These are phyloP conservation scores for Arthrinium puccinioides DNA, from an alignment of 2,329 filamentous ascomycete species.

Conservation along the genomic window DNA sequence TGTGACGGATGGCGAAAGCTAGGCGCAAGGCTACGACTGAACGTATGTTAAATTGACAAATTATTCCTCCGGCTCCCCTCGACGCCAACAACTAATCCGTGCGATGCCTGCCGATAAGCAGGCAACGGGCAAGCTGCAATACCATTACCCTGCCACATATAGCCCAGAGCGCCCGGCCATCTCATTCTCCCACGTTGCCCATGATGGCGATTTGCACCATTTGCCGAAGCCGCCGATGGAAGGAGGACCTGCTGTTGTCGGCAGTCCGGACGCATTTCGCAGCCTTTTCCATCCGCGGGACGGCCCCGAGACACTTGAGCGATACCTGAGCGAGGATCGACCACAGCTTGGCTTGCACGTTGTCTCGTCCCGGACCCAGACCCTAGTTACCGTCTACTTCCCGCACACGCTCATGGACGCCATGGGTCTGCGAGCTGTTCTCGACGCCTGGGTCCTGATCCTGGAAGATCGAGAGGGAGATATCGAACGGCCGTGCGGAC, in stretches of 20 bases:
- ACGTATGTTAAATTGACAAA: slow-evolving; percentile 8
- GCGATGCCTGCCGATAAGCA: too few relatives aligned
- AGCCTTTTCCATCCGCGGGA: slow-evolving; percentile 11
- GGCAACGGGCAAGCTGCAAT: slow-evolving; percentile 27
- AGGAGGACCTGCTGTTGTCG: slow-evolving; percentile 14
- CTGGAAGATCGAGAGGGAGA: slow-evolving; percentile 27
- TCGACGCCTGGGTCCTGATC: slow-evolving; percentile 32
- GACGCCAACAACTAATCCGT: too few relatives aligned
- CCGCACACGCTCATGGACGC: slow-evolving; percentile 33
- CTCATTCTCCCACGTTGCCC: slow-evolving; percentile 22
- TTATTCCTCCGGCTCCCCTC: not conserved
- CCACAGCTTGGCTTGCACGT: slow-evolving; percentile 34
- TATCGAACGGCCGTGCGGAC: slow-evolving; percentile 19
- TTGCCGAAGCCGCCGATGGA: slow-evolving; percentile 27
- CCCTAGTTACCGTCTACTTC: slow-evolving; percentile 30
- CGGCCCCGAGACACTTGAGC: slow-evolving; percentile 19
- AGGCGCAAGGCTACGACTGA: slow-evolving; percentile 14
- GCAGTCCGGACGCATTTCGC: slow-evolving; percentile 15
- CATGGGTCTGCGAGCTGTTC: slow-evolving; percentile 26
- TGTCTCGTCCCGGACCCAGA: slow-evolving; percentile 33
- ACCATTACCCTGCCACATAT: slow-evolving; percentile 31
- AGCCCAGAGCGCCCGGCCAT: slow-evolving; percentile 25
- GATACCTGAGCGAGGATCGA: slow-evolving; percentile 28
- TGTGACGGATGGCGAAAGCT: slow-evolving; percentile 16
- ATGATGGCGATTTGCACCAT: slow-evolving; percentile 19